Conservation (phyloP, 192 early-diverging fungal genomes). For the Pilobolus umbonatus region DNA sequence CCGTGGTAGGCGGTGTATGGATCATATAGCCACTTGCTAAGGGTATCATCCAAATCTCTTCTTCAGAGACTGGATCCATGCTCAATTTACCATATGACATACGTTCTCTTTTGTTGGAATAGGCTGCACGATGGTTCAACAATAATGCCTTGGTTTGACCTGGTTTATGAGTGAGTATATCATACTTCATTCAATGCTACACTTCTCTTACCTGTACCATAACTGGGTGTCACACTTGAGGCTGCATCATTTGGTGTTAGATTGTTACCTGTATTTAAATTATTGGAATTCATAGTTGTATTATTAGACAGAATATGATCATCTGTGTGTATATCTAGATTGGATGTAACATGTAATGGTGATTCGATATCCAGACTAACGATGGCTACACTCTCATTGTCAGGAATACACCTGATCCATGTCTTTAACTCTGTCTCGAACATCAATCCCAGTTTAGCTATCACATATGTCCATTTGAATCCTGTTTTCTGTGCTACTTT, state of each 20-base stretch:
- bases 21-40: conserved; percentile 47
- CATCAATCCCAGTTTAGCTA: conserved; percentile 49
- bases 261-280: no score
- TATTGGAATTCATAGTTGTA: no score
- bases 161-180: no score
- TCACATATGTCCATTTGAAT: conserved; percentile 42
- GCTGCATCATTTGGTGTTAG: no score
- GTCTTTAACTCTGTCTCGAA: conserved; percentile 37
- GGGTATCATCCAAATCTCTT: conserved; percentile 39
- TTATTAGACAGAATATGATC: no score
- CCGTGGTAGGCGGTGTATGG: conserved; percentile 37
- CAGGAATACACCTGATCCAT: conserved; percentile 26
- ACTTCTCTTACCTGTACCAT: no score
- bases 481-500: conserved; percentile 36
- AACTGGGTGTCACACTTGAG: no score
- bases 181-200: no score
- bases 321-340: conserved; percentile 1
- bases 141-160: conserved; percentile 39
- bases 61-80: conserved; percentile 13
- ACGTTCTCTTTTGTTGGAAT: conserved; percentile 34
- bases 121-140: conserved; percentile 47
- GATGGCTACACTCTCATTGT: conserved; percentile 24
- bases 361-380: conserved; percentile 33
- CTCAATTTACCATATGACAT: conserved; percentile 9
- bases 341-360: conserved; percentile 7